Percentiles rank a stretch among this genome's conserved stretches.
Evolutionary conservation across 2,329 filamentous ascomycete genomes (phyloP).

Genomic region (Fusarium miscanthi): DNA sequence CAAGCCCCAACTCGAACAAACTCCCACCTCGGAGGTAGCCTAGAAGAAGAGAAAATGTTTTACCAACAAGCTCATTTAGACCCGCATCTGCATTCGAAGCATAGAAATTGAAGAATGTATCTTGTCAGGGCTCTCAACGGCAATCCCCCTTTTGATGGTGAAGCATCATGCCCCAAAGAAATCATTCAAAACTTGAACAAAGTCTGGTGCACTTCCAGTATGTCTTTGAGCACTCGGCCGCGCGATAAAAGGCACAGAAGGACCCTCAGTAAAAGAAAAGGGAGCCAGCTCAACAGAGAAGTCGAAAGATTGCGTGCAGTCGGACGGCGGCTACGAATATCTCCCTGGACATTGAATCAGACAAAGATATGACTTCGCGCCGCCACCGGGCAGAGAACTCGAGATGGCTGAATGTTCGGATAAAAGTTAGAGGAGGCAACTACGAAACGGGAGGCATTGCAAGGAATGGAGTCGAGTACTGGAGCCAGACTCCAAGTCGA

Average conservation of each 20-base stretch:
- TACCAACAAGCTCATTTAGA: accelerated
- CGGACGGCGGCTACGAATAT: not conserved
- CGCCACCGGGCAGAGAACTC: accelerated
- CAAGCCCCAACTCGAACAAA: not conserved
- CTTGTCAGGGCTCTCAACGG: not conserved
- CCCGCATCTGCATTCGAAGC: accelerated
- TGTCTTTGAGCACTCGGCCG: too few relatives aligned
- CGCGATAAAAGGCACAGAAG: accelerated
- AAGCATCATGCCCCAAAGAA: too few relatives aligned
- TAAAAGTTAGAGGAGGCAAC: not conserved
- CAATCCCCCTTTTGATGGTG: accelerated
- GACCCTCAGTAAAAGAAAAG: accelerated
- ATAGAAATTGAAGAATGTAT: accelerated
- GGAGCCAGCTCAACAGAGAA: accelerated
- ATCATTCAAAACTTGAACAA: too few relatives aligned
- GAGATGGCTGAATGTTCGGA: not conserved
- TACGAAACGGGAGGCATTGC: too few relatives aligned
- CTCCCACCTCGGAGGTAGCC: accelerated
- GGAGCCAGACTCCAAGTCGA: too few relatives aligned
- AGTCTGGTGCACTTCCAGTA: not conserved
- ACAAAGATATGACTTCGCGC: too few relatives aligned
- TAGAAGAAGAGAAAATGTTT: accelerated
- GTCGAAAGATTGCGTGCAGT: accelerated
- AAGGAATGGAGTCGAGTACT: not conserved
- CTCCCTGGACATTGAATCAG: accelerated